Percentiles rank a stretch among this genome's conserved stretches.
Evolutionary conservation across 2,329 filamentous ascomycete genomes (phyloP).

Genomic region (Diaporthe longicolla): DNA sequence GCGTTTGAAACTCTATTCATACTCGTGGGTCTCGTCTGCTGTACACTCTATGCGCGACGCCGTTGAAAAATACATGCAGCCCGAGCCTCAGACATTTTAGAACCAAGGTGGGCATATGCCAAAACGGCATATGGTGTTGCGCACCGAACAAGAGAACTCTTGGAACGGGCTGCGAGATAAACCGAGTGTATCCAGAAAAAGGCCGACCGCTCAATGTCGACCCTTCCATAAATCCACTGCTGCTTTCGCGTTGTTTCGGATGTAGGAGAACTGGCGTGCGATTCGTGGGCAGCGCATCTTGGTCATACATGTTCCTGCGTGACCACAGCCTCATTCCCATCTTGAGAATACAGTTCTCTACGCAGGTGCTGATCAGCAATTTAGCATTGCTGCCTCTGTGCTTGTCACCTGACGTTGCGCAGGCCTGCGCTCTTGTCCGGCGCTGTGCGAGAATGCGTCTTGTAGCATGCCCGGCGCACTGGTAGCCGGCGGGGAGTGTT

Average conservation of each 20-base stretch:
- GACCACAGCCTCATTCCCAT: not conserved
- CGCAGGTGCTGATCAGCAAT: not conserved
- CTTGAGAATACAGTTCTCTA: not conserved
- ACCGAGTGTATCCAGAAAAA: not conserved
- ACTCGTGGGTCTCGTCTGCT: slow-evolving; percentile 19
- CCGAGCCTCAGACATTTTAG: not conserved
- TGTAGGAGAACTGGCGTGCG: not conserved
- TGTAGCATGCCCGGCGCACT: not conserved
- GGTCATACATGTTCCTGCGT: not conserved
- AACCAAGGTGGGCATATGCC: not conserved
- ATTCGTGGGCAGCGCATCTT: not conserved
- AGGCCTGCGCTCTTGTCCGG: not conserved
- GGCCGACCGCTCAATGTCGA: slow-evolving; percentile 31
- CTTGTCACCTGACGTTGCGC: not conserved
- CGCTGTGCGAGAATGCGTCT: not conserved
- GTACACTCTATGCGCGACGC: slow-evolving; percentile 19
- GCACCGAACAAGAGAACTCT: not conserved
- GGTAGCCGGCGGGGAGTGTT: not conserved
- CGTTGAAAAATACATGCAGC: not conserved
- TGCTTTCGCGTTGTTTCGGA: not conserved
- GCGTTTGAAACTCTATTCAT: not conserved
- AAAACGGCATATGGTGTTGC: not conserved
- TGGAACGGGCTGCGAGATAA: slow-evolving; percentile 18
- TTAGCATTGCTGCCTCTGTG: not conserved
- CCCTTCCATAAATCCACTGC: not conserved